Conservation (phyloP, 179 eudicot species). For the Silene noctiflora region DNA sequence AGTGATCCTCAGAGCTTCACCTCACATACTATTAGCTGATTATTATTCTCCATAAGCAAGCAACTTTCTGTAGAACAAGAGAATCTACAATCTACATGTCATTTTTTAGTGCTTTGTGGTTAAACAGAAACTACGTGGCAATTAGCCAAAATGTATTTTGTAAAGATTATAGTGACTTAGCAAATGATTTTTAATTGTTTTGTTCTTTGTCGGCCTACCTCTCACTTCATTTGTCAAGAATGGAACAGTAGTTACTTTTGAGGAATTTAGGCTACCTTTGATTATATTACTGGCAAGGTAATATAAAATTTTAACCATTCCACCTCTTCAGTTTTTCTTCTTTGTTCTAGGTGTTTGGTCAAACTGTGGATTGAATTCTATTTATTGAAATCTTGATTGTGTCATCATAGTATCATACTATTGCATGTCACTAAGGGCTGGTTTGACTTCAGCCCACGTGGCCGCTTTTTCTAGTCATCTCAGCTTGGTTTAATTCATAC, state of each 20-base stretch:
- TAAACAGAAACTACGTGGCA: neutral
- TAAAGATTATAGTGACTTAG: too few relatives aligned
- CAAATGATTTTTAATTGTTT: neutral
- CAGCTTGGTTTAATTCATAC: neutral
- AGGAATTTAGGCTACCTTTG: neutral
- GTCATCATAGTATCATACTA: too few relatives aligned
- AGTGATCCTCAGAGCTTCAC: neutral
- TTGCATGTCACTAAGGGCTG: neutral
- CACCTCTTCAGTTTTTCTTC: neutral
- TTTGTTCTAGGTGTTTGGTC: neutral
- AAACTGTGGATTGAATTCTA: neutral
- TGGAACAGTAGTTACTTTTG: neutral
- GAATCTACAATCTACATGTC: neutral
- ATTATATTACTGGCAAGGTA: neutral
- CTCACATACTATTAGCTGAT: neutral
- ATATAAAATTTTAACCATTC: neutral
- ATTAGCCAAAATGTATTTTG: neutral
- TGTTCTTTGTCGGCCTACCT: neutral
- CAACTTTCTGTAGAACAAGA: neutral
- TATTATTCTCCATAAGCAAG: neutral
- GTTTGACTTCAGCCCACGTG: too few relatives aligned
- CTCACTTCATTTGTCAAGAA: neutral
- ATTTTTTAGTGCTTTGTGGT: neutral
- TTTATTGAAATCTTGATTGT: neutral
- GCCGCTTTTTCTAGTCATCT: neutral